Evolutionary conservation across 345 rosid species (phyloP), one percentile per base, ranked within the genome.

Genomic region (Aquilaria yunnanensis): DNA sequence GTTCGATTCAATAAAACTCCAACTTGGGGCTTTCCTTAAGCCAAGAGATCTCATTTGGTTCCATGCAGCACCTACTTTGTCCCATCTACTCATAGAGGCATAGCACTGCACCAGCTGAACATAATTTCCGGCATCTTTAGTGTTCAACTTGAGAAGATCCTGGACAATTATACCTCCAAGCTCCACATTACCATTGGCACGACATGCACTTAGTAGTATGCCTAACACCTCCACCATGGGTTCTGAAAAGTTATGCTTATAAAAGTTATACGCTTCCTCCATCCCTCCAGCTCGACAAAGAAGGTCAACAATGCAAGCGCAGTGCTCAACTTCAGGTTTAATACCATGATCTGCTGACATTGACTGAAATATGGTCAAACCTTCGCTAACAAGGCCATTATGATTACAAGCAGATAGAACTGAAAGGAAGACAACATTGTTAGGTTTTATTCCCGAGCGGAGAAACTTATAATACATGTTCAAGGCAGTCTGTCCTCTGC

Each of bases 371-470:
- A 87, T 72, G 47, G 72, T 63, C 59, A 92, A 72, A 37, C 98
- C 96, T 59, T 78, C 74, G 31, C 78, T 66, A 31, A 92, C 78
- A 68, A 92, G 76, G 61, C 95, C 90, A 32, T 77, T 76, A 74
- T 89, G 98, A 69, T 89, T 81, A 74, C 92, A 89, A 54, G 92
- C 90, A 50, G 92, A 85, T 63, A 86, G 85, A 57, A 80, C 70
- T 13, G 92, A 74, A 45, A 87, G 85, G 73, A 89, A 77, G 54
- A 89, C 68, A 30, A 86, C 80, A 16, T 82, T 81, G 67, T 92
- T 89, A 31, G 90, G 96, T 66, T 77, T 64, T 60, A 78, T 63
- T 53, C 90, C 90, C 46, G 80, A 66, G 12, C 63, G 71, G 45
- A 85, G 87, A 80, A 92, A 77, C 69, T 79, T 80, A 10, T 63